Evolutionary conservation across 495 filamentous ascomycete species (phyloP), one percentile per base, ranked within the genome.

Genomic region (Hyaloscypha hepaticicola): DNA sequence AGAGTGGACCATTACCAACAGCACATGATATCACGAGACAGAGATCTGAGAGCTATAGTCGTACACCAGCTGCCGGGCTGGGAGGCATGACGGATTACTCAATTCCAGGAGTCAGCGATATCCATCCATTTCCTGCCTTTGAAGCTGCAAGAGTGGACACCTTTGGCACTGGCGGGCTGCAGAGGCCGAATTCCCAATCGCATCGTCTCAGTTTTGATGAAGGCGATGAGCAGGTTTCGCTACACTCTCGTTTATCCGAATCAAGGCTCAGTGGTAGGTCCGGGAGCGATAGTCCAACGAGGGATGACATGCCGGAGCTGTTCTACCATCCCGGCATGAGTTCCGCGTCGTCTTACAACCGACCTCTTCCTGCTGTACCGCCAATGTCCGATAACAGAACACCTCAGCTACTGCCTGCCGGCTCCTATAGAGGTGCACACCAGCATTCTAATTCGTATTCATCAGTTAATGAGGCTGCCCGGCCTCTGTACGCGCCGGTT

Each of bases 151-250:
- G 66, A 59, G 88, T 91, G 21, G 94, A 98, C 72, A 65, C 66
- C 1, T 88, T 82, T 33, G 95, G 90, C 16, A 96, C 92, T 14
- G 94, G 93, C 16, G 94, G 94, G 3, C 77, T 96, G 22, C 83
- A 90, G 22, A 84, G 90, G 61, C 66, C 69, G 49, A 60, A 56
- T 1, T 80, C 80, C 0, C 85, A 87, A 64, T 77, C 72, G 24
- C 82, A 88, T 57, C 79, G 92, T 58, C 79, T 94, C 71, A 97
- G 94, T 73, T 98, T 94, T 70, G 95, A 99, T 70, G 93, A 97
- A 72, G 95, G 91, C 0, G 95, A 97, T 70, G 95, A 99, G 69
- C 78, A 71, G 67, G 70, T 34, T 70, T 66, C 67, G 6, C 21
- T 72, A 5, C 64, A 68, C 51, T 66, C 66, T 16, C 70, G 70